A percentile compares a stretch with the other conserved stretches of the same genome.
Conservation (phyloP, 2,329 filamentous ascomycete species). For the Exserohilum rostratum region DNA sequence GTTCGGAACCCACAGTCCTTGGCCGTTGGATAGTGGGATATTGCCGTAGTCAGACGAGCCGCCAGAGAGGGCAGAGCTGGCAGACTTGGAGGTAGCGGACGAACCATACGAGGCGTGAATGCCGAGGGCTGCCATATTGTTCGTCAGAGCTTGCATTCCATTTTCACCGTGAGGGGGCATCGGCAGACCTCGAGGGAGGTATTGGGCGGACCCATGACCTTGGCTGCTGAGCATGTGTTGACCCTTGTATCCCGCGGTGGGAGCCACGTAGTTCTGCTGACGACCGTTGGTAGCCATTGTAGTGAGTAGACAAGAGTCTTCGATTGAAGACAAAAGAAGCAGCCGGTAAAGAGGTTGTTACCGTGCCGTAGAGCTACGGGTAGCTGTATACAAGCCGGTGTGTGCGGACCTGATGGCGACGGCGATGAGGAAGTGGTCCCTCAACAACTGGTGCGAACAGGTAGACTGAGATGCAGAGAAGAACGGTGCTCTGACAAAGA, state of each 20-base stretch:
- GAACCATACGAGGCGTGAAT: slow-evolving; percentile 44
- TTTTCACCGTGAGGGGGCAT: slow-evolving; percentile 40
- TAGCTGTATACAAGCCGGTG: slow-evolving; percentile 11
- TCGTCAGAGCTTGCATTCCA: slow-evolving; percentile 42
- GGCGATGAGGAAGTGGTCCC: slow-evolving; percentile 18
- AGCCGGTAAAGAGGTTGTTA: slow-evolving; percentile 1
- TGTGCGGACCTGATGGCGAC: slow-evolving; percentile 11
- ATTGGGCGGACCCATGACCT: slow-evolving; percentile 39
- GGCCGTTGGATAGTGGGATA: slow-evolving; percentile 42
- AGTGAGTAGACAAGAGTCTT: slow-evolving; percentile 4
- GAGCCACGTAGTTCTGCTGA: slow-evolving; percentile 37
- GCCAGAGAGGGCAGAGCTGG: slow-evolving; percentile 38
- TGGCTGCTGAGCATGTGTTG: slow-evolving; percentile 40
- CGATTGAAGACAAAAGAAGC: slow-evolving; percentile 3
- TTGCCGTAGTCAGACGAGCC: slow-evolving; percentile 44
- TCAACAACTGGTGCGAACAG: slow-evolving; percentile 24
- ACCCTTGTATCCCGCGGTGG: slow-evolving; percentile 38
- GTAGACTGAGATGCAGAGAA: slow-evolving; percentile 40
- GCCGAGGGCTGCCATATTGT: slow-evolving; percentile 45
- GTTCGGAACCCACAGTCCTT: slow-evolving; percentile 48
- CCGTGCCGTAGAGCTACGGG: slow-evolving; percentile 5
- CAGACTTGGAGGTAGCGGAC: slow-evolving; percentile 41
- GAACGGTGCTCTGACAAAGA: slow-evolving; percentile 35
- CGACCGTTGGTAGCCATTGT: slow-evolving; percentile 42
- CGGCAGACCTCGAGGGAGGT: slow-evolving; percentile 45